Percentiles rank a stretch among this genome's conserved stretches.
Evolutionary conservation across 371 early-diverging fungal genomes (phyloP).

Genomic region (Actinomortierella ambigua): DNA sequence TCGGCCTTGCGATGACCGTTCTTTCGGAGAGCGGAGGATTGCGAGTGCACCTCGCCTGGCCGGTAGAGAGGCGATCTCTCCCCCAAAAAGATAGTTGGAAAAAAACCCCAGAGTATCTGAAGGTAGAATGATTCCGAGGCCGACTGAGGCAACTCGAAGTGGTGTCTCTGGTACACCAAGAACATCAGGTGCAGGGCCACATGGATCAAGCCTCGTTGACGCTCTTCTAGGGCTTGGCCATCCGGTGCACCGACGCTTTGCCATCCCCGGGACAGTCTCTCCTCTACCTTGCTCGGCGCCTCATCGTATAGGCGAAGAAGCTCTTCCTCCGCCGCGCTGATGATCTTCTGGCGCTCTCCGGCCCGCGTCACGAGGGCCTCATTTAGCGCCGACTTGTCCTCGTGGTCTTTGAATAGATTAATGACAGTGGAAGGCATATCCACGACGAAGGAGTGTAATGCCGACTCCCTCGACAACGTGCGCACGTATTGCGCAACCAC

Average conservation of each 20-base stretch:
- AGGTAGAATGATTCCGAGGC: constrained; percentile 8
- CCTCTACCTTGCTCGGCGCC: constrained; percentile 2
- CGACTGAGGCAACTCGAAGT: constrained; percentile 2
- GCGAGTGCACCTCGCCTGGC: constrained; percentile 8
- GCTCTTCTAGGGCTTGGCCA: background rate
- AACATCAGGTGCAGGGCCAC: constrained; percentile 1
- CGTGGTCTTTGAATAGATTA: constrained; percentile 3
- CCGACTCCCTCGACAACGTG: constrained; percentile 1
- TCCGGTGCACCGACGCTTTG: background rate
- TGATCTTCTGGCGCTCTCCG: background rate
- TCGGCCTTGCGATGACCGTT: constrained; percentile 1
- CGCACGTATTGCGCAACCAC: background rate
- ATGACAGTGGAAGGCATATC: constrained; percentile 2
- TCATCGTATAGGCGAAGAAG: background rate
- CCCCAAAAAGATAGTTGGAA: background rate
- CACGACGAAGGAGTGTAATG: constrained; percentile 8
- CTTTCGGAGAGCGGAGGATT: constrained; percentile 8
- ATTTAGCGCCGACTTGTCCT: constrained; percentile 1
- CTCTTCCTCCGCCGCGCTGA: background rate
- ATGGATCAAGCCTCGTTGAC: constrained; percentile 3
- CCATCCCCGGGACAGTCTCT: constrained; percentile 7
- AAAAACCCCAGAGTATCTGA: constrained; percentile 1
- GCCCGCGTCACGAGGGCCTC: too few relatives aligned
- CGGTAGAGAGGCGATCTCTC: constrained; percentile 3
- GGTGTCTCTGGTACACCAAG: constrained; percentile 6